Percentiles rank a stretch among this genome's conserved stretches.
phyloP scores from a whole-genome alignment of 2,329 filamentous ascomycete genomes.

The Aspergillus hiratsukae region DNA sequence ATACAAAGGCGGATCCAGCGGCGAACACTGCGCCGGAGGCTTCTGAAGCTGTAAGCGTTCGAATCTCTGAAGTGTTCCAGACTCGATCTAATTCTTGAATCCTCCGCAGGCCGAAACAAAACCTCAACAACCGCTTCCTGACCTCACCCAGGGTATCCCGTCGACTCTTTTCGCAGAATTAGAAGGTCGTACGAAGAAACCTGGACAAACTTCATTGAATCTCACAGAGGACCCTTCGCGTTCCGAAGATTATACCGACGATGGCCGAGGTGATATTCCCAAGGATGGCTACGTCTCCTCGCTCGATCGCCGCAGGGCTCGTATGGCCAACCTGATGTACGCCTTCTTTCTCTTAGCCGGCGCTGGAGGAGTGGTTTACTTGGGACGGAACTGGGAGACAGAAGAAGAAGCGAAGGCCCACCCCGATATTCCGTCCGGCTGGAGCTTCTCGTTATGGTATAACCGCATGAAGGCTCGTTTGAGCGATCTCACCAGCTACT shows the following conservation, averaged over 20 bases:
- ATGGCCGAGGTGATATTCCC: constrained; percentile 58
- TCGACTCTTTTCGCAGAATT: constrained; percentile 82
- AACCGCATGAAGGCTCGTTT: constrained; percentile 72
- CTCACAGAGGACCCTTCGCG: constrained; percentile 49
- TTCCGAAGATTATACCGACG: constrained; percentile 44
- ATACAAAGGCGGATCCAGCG: constrained; percentile 30
- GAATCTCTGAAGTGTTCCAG: not conserved
- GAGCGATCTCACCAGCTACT: constrained; percentile 76
- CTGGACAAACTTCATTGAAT: constrained; percentile 41
- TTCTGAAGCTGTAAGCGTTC: constrained; percentile 24
- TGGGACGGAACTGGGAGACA: constrained; percentile 81
- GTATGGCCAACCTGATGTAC: constrained; percentile 72
- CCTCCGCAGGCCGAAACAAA: constrained; percentile 31
- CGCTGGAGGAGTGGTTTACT: constrained; percentile 61
- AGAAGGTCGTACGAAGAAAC: constrained; percentile 39
- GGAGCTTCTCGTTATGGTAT: constrained; percentile 72
- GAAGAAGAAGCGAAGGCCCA: constrained; percentile 67
- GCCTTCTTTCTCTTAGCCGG: constrained; percentile 54
- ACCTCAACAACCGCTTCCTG: constrained; percentile 68
- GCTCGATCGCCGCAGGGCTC: constrained; percentile 73
- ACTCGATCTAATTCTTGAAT: constrained; percentile 8
- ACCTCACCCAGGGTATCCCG: constrained; percentile 90
- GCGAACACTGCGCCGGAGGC: constrained; percentile 26
- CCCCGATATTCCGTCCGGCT: constrained; percentile 72
- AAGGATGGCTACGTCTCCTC: constrained; percentile 86